These are phyloP conservation scores for Erythrobasidium hasegawianum DNA, from an alignment of 1,284 basidiomycete species.

Conservation along the genomic window DNA sequence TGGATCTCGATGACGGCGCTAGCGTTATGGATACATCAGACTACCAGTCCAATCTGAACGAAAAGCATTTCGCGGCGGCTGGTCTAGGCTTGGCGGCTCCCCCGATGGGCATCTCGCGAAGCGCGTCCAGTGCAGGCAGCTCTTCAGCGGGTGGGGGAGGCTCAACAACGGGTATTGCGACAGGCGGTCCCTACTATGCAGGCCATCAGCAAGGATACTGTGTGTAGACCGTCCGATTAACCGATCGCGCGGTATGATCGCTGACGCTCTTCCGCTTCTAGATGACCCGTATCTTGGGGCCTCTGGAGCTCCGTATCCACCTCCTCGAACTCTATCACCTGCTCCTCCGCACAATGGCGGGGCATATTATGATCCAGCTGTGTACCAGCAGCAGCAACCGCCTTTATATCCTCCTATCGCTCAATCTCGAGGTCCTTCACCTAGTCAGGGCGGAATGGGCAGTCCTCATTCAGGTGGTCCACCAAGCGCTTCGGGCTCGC, in stretches of 20 bases:
- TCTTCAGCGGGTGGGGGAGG: not conserved
- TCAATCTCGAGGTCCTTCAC: slow-evolving; percentile 8
- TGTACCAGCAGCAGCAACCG: slow-evolving; percentile 6
- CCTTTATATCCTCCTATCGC: slow-evolving; percentile 18
- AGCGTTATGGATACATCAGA: slow-evolving; percentile 9
- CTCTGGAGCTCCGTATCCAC: slow-evolving; percentile 36
- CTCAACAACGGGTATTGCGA: too few species aligned
- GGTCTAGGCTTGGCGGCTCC: slow-evolving; percentile 1
- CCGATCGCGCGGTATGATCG: too few species aligned
- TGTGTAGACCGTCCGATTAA: too few species aligned
- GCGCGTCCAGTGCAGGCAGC: slow-evolving; percentile 14
- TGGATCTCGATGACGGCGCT: slow-evolving; percentile 41
- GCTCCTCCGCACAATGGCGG: not conserved
- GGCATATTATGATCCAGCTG: slow-evolving; percentile 20
- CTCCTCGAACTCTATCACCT: slow-evolving; percentile 29
- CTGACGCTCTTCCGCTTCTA: not conserved
- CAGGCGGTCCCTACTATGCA: slow-evolving; percentile 27
- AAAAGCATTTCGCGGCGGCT: slow-evolving; percentile 5
- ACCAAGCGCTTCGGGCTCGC: too few species aligned
- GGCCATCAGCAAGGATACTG: slow-evolving; percentile 11
- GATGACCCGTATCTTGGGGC: slow-evolving; percentile 40
- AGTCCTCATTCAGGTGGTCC: not conserved
- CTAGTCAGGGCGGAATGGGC: slow-evolving; percentile 8
- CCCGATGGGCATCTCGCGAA: slow-evolving; percentile 20
- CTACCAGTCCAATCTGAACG: slow-evolving; percentile 12